A percentile compares a stretch with the other conserved stretches of the same genome.
phyloP scores from a whole-genome alignment of 2,329 filamentous ascomycete genomes.

The Calonectria pseudoreteaudii region DNA sequence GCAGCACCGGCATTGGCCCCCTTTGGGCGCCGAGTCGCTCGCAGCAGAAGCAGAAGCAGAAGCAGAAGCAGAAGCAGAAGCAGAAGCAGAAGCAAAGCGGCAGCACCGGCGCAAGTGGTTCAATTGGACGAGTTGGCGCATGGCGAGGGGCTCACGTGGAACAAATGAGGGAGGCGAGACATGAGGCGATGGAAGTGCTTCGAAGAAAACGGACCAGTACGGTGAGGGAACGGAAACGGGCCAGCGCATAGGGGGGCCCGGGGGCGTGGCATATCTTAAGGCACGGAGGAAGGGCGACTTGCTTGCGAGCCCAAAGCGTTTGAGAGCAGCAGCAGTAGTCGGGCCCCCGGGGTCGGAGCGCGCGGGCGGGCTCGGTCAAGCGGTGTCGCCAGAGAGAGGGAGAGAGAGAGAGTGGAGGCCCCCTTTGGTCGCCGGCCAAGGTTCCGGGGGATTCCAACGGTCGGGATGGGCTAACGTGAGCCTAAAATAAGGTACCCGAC shows the following conservation, averaged over 20 bases:
- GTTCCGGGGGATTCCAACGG: background rate
- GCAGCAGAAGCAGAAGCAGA: too few relatives aligned
- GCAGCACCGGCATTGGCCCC: background rate
- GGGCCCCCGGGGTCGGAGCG: constrained; percentile 3
- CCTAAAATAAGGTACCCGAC: constrained; percentile 27
- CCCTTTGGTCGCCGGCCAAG: background rate
- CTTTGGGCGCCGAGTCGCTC: background rate
- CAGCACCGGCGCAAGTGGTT: background rate
- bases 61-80: too few relatives aligned
- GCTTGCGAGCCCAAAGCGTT: background rate
- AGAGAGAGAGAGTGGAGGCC: too few relatives aligned
- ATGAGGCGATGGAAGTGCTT: constrained; percentile 2
- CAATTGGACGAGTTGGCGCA: constrained; percentile 24
- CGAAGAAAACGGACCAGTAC: constrained; percentile 8
- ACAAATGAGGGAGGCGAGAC: constrained; percentile 7
- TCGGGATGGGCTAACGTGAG: background rate
- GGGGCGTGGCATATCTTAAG: background rate
- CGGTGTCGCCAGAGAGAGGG: constrained; percentile 5
- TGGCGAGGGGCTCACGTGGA: constrained; percentile 20
- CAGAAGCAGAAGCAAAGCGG: background rate
- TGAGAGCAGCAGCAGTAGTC: background rate
- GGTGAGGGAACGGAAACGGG: constrained; percentile 8
- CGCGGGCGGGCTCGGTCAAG: background rate
- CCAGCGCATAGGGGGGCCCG: constrained; percentile 13
- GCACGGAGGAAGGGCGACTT: background rate